Percentiles rank a stretch among this genome's conserved stretches.
phyloP scores from a whole-genome alignment of 176 grass and related monocot species.

The bread wheat (Triticum aestivum) region IWGSC_CS_RefSeq_v2.1 NC_057796.1:262956521-262957020 shows the following conservation, averaged over 20 bases:
- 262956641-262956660: neutral
- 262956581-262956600: neutral
- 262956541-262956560: no score
- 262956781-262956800: neutral
- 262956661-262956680: neutral
- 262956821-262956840: neutral
- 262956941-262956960: slow-evolving; percentile 6
- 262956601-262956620: neutral
- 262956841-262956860: neutral
- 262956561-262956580: neutral
- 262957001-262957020: neutral
- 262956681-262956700: neutral
- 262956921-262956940: neutral
- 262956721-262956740: neutral
- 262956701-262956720: neutral
- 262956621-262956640: neutral
- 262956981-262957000: neutral
- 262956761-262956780: neutral
- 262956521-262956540: neutral
- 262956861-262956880: neutral
- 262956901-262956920: neutral
- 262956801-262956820: neutral
- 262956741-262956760: neutral
- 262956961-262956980: neutral
- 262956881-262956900: slow-evolving; percentile 16